phyloP scores from a whole-genome alignment of 78 protist species.

The Planoprotostelium fungivorum region DNA sequence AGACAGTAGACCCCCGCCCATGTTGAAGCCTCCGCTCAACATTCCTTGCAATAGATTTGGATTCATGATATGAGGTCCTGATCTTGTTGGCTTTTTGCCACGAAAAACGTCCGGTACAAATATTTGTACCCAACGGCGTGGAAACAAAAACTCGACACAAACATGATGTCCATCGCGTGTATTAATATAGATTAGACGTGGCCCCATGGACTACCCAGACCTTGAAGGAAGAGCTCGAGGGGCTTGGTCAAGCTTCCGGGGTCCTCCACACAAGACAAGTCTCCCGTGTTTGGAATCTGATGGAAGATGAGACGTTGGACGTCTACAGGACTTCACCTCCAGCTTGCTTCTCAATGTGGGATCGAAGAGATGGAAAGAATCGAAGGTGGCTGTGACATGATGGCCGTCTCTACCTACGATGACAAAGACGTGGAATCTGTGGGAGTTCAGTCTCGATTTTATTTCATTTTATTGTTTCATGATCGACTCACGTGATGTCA shows the following conservation, averaged over 20 bases:
- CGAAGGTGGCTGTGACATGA: neutral
- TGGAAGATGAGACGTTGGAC: neutral
- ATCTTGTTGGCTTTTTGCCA: too few species aligned
- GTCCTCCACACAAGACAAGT: neutral
- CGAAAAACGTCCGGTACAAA: too few species aligned
- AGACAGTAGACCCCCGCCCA: neutral
- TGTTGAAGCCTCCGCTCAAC: neutral
- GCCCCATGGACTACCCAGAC: neutral
- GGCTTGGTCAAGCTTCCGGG: neutral
- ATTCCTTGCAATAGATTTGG: neutral
- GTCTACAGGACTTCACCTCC: neutral
- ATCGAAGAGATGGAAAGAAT: neutral
- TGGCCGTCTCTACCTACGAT: neutral
- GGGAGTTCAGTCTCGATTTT: neutral
- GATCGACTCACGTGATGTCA: neutral
- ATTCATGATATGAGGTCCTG: too few species aligned
- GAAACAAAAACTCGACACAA: too few species aligned
- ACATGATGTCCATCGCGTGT: too few species aligned
- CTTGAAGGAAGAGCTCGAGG: neutral
- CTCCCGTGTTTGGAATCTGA: neutral
- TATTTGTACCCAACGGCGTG: too few species aligned
- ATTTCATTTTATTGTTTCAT: neutral
- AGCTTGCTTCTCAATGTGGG: neutral
- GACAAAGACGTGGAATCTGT: neutral
- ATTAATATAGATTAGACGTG: too few species aligned